A percentile compares a stretch with the other conserved stretches of the same genome.
Evolutionary conservation across 192 early-diverging fungal genomes (phyloP).

Genomic region (Umbelopsis sp.): DNA sequence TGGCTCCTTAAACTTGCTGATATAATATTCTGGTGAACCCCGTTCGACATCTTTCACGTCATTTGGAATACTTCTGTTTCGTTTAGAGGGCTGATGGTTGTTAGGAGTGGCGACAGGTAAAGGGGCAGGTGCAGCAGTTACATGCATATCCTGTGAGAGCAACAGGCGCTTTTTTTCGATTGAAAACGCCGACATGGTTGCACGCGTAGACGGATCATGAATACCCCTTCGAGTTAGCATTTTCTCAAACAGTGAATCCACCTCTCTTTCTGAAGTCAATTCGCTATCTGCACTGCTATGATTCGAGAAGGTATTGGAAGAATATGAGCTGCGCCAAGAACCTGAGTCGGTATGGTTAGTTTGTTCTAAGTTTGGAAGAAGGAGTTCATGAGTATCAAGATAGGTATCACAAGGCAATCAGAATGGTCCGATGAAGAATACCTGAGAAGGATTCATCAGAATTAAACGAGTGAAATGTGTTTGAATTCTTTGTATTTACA

Average conservation of each 20-base stretch:
- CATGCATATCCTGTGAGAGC: constrained; percentile 50
- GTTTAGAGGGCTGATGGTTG: constrained; percentile 17
- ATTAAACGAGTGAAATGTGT: constrained; percentile 7
- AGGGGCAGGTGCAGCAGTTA: constrained; percentile 19
- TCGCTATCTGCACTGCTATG: constrained; percentile 26
- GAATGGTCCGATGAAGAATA: neutral
- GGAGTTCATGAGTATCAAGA: neutral
- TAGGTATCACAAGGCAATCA: neutral
- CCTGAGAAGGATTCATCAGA: constrained; percentile 34
- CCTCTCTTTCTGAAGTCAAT: constrained; percentile 42
- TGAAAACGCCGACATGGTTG: constrained; percentile 46
- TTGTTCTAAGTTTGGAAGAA: neutral
- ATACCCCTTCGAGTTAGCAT: constrained; percentile 56
- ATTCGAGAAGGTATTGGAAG: constrained; percentile 26
- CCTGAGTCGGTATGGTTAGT: constrained; percentile 11
- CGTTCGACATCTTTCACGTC: constrained; percentile 33
- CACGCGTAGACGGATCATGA: constrained; percentile 45
- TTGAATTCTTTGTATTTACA: neutral
- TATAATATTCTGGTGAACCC: constrained; percentile 58
- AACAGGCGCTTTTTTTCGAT: constrained; percentile 59
- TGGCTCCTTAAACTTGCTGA: constrained; percentile 45
- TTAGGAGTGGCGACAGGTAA: constrained; percentile 30
- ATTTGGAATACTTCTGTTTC: constrained; percentile 31
- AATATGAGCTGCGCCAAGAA: constrained; percentile 39
- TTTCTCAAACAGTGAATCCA: constrained; percentile 52